Conservation (phyloP, 2,329 filamentous ascomycete species). For the Capronia epimyces region DNA sequence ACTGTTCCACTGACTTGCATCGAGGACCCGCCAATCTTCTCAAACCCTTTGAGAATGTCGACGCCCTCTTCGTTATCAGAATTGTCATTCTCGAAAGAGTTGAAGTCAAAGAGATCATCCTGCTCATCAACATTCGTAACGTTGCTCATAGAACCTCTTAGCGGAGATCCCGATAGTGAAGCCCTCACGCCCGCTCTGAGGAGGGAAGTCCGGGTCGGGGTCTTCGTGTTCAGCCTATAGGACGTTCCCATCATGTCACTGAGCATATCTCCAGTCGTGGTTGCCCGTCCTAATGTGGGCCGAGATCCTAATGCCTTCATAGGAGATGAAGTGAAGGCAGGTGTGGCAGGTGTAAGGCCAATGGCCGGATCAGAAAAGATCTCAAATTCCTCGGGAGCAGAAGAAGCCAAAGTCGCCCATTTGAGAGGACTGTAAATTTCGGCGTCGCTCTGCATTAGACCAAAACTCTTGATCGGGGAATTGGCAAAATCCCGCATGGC, state of each 20-base stretch:
- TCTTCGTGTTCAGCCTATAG: constrained; percentile 35
- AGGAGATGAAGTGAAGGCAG: constrained; percentile 46
- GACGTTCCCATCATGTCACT: constrained; percentile 39
- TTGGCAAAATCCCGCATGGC: constrained; percentile 75
- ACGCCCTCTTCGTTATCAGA: constrained; percentile 40
- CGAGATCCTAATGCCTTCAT: constrained; percentile 51
- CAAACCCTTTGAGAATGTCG: constrained; percentile 45
- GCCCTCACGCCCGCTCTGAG: constrained; percentile 22
- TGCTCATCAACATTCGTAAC: constrained; percentile 35
- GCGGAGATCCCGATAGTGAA: constrained; percentile 19
- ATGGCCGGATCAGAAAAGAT: constrained; percentile 49
- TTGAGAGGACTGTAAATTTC: constrained; percentile 49
- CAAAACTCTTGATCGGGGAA: constrained; percentile 57
- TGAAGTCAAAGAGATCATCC: constrained; percentile 46
- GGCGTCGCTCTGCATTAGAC: constrained; percentile 37
- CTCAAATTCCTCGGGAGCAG: constrained; percentile 49
- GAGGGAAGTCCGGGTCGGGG: constrained; percentile 35
- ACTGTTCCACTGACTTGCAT: constrained; percentile 2
- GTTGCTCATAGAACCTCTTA: constrained; percentile 26
- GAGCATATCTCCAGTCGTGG: constrained; percentile 48
- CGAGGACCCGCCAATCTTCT: constrained; percentile 38
- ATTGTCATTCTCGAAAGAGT: constrained; percentile 42
- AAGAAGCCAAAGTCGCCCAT: constrained; percentile 39
- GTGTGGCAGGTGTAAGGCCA: constrained; percentile 34
- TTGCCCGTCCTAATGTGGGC: constrained; percentile 44